Conservation (phyloP, 2,329 filamentous ascomycete genomes). For the Fusarium sp. region DNA sequence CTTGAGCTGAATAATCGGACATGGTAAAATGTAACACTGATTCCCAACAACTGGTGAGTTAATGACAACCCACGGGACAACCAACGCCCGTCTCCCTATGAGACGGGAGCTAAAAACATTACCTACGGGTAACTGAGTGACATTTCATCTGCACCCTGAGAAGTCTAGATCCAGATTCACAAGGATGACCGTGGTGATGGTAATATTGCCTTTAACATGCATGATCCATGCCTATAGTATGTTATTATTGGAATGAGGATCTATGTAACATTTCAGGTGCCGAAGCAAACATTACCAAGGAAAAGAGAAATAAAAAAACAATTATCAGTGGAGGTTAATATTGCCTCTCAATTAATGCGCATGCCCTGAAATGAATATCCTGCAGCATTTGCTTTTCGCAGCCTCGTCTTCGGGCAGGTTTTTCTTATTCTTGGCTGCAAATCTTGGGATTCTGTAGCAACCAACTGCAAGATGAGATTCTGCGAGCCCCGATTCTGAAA, state of each 20-base stretch:
- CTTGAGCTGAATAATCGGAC: conserved; percentile 16
- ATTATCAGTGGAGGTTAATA: conserved; percentile 17
- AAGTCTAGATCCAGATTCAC: conserved; percentile 2
- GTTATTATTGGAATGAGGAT: conserved; percentile 18
- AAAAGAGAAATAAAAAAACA: conserved; percentile 13
- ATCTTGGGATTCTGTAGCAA: conserved; percentile 6
- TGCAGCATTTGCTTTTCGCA: conserved; percentile 8
- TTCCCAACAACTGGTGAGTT: conserved; percentile 10
- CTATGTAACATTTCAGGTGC: conserved; percentile 20
- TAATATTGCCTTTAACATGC: conserved; percentile 24
- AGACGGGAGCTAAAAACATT: conserved; percentile 24
- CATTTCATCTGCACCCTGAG: neutral
- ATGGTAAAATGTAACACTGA: conserved; percentile 26
- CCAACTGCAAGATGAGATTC: conserved; percentile 22
- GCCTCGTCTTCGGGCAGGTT: conserved; percentile 9
- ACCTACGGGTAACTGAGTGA: conserved; percentile 3
- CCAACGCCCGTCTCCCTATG: conserved; percentile 5
- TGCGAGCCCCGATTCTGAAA: conserved; percentile 31
- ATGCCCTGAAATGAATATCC: conserved; percentile 15
- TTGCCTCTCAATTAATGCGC: conserved; percentile 11
- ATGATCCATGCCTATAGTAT: conserved; percentile 12
- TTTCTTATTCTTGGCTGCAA: conserved; percentile 19
- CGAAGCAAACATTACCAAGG: conserved; percentile 25
- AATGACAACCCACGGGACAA: conserved; percentile 12
- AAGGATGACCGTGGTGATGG: conserved; percentile 27